phyloP scores from a whole-genome alignment of 2,329 filamentous ascomycete genomes.

The Rhynchosporium graminicola region DNA sequence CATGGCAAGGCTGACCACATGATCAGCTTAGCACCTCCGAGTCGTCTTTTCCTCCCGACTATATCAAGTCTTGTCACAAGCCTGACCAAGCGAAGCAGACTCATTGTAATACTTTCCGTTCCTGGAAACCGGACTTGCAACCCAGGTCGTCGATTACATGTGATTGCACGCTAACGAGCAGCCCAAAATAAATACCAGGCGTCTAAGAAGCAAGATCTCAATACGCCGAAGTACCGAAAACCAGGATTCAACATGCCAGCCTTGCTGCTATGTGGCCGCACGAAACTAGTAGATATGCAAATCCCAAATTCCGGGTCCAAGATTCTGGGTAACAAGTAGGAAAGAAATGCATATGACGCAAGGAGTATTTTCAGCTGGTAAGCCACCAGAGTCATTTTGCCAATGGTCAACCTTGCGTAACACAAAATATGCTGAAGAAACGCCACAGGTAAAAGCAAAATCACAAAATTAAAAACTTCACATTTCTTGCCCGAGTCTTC shows the following conservation, averaged over 20 bases:
- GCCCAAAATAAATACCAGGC: constrained; percentile 14
- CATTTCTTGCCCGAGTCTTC: background rate
- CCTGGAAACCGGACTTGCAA: constrained; percentile 10
- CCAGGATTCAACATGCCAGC: constrained; percentile 1
- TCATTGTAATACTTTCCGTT: constrained; percentile 13
- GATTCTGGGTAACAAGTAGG: background rate
- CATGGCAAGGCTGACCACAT: constrained; percentile 22
- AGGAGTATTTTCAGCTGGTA: constrained; percentile 9
- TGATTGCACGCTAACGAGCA: constrained; percentile 14
- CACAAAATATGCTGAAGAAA: constrained; percentile 6
- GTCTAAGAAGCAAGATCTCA: background rate
- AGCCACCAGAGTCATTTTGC: background rate
- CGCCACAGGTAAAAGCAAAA: constrained; percentile 13
- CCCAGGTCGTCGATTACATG: constrained; percentile 17
- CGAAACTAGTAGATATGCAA: background rate
- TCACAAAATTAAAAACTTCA: background rate
- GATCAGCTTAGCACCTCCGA: constrained; percentile 16
- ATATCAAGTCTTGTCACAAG: constrained; percentile 15
- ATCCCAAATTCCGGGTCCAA: background rate
- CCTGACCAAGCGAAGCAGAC: constrained; percentile 10
- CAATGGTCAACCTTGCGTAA: constrained; percentile 1
- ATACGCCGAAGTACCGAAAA: background rate
- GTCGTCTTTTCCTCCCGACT: constrained; percentile 14
- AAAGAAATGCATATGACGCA: constrained; percentile 2
- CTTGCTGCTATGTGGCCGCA: constrained; percentile 9